Base-by-base conservation (phyloP, 768 basidiomycete genomes). In the Tylopilus intermedius region DNA sequence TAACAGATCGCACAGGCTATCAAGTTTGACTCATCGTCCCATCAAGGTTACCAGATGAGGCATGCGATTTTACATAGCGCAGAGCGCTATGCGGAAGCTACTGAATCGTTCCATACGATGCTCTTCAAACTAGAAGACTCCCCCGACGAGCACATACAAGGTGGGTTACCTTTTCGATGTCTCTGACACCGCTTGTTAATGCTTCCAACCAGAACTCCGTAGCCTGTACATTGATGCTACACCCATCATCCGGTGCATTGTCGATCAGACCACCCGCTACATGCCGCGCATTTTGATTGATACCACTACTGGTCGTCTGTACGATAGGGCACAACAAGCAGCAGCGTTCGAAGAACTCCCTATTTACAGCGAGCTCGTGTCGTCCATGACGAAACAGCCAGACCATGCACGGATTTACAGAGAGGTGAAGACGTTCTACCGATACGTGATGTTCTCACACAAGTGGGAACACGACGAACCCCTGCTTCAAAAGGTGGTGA, bases 1-100 rank as follows among this genome's bases (percentile, higher is more conserved):
- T 15, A 37, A 37, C 35, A n/a, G 13, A 10, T 13, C 8, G 15
- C 3, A 5, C 2, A 32, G 44, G 45, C 6, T 0, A 49, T 51
- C 11, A 21, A 42, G 2, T 29, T 55, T 8, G 47, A 52, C 1
- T 37, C 53, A 32, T 49, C 50, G 18, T 49, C 27, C 3, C 14
- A 44, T 14, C n/a, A 7, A 14, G 58, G 45, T 4, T 59, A 55
- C 44, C 27, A 59, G 30, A 22, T 7, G 21, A 46, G 18, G n/a
- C 49, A 59, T 42, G 32, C 44, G 5, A 15, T 15, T 15, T 6
- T 37, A 15, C 35, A 37, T 7, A 14, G 35, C 2, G 6, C 6
- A 6, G 6, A 15, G 11, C 15, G 35, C 14, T 37, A 37, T 15
- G 14, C 15, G 13, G 35, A 37, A 7, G 35, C 35, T 3, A 14